A percentile compares a stretch with the other conserved stretches of the same genome.
These are phyloP conservation scores for Psophocarpus tetragonolobus DNA, from an alignment of 306 rosid genomes.

Conservation along the genomic window DNA sequence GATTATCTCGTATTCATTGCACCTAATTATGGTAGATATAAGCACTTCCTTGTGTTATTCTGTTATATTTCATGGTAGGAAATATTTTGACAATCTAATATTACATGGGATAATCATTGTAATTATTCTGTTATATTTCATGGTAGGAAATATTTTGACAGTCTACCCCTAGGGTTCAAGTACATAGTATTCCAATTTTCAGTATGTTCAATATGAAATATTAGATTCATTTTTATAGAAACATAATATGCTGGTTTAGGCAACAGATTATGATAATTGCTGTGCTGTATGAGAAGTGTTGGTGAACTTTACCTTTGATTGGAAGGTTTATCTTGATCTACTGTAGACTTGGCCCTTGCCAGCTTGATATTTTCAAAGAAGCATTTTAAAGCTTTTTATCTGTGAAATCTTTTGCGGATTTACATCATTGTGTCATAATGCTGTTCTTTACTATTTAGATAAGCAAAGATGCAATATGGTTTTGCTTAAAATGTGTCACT, in stretches of 20 bases:
- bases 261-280: not conserved
- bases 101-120: not conserved
- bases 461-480: not conserved
- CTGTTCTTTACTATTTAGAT: constrained; percentile 7
- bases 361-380: not conserved
- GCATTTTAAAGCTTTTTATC: not conserved
- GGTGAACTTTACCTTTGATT: not conserved
- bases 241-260: not conserved
- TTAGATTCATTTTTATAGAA: not conserved
- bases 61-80: not conserved
- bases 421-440: not conserved
- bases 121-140: not conserved
- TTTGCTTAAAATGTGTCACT: constrained; percentile 15
- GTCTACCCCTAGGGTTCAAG: not conserved
- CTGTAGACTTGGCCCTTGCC: not conserved
- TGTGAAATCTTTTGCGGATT: not conserved
- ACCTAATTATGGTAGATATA: not conserved
- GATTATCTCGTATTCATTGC: constrained; percentile 7
- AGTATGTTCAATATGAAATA: not conserved
- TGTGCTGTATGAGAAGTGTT: not conserved
- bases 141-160: not conserved
- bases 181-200: not conserved
- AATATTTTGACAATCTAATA: not conserved
- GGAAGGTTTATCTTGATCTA: not conserved
- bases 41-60: not conserved